phyloP scores from a whole-genome alignment of 768 basidiomycete genomes.

The Cystobasidium ongulense region DNA sequence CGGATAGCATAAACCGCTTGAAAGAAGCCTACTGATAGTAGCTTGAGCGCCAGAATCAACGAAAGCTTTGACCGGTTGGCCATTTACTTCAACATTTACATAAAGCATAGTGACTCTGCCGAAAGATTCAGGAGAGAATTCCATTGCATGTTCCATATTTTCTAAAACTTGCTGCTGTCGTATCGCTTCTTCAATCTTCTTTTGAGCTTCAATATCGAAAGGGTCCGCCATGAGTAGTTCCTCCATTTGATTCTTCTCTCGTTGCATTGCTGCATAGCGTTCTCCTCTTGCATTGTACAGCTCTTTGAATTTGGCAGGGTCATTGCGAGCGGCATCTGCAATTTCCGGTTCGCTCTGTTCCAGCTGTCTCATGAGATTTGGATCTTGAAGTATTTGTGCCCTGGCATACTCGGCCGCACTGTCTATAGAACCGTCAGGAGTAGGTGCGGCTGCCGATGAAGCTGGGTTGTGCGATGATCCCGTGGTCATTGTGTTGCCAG shows the following conservation, averaged over 20 bases:
- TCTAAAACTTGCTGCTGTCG: conserved; percentile 78
- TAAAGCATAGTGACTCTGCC: conserved; percentile 95
- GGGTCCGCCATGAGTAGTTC: conserved; percentile 76
- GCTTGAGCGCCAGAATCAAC: conserved; percentile 96
- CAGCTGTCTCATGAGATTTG: conserved; percentile 65
- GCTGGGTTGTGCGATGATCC: neutral
- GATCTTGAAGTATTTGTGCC: conserved; percentile 75
- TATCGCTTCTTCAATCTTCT: conserved; percentile 86
- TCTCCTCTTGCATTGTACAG: conserved; percentile 47
- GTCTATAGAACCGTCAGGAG: conserved; percentile 46
- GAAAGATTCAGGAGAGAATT: conserved; percentile 68
- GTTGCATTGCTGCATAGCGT: conserved; percentile 48
- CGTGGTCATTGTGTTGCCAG: neutral
- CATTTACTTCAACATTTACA: conserved; percentile 86
- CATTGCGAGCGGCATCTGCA: conserved; percentile 58
- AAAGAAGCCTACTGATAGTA: conserved; percentile 69
- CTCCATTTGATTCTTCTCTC: conserved; percentile 53
- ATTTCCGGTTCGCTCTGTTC: conserved; percentile 74
- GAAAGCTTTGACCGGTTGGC: conserved; percentile 81
- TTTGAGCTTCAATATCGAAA: conserved; percentile 83
- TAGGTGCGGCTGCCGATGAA: neutral
- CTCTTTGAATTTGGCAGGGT: conserved; percentile 67
- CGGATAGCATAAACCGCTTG: neutral
- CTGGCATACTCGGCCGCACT: conserved; percentile 87
- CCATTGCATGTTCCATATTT: conserved; percentile 80